These are phyloP conservation scores for Epichloe glyceriae DNA, from an alignment of 2,329 filamentous ascomycete species.

Conservation along the genomic window DNA sequence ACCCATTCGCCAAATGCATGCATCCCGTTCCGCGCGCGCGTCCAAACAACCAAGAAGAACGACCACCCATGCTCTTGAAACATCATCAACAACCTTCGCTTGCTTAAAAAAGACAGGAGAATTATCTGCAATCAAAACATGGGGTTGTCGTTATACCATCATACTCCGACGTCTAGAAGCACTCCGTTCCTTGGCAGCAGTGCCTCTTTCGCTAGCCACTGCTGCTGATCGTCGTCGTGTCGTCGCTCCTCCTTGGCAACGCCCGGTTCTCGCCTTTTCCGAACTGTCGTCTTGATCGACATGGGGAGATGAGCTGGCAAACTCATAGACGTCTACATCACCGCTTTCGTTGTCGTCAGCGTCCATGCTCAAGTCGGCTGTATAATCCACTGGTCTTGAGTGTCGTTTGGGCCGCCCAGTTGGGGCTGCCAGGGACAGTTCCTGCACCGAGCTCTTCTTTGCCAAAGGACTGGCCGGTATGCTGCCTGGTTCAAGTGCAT, in stretches of 20 bases:
- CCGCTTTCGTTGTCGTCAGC: slow-evolving; percentile 6
- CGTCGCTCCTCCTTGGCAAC: slow-evolving; percentile 21
- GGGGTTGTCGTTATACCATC: slow-evolving; percentile 38
- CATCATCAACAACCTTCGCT: slow-evolving; percentile 3
- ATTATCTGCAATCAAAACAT: slow-evolving; percentile 19
- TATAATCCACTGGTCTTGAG: slow-evolving; percentile 11
- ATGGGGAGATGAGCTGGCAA: slow-evolving; percentile 34
- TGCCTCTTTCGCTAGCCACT: slow-evolving; percentile 22
- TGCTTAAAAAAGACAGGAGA: not conserved
- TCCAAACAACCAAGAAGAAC: not conserved
- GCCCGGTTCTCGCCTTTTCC: slow-evolving; percentile 13
- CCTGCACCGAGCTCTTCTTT: slow-evolving; percentile 21
- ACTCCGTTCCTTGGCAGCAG: slow-evolving; percentile 16
- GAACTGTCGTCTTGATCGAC: slow-evolving; percentile 17
- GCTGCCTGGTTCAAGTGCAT: slow-evolving; percentile 10
- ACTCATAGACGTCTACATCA: slow-evolving; percentile 41
- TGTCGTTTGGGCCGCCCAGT: slow-evolving; percentile 29
- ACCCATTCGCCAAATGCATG: slow-evolving; percentile 13
- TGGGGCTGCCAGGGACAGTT: slow-evolving; percentile 20
- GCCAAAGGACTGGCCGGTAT: slow-evolving; percentile 28
- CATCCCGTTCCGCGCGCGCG: slow-evolving; percentile 6
- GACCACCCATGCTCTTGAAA: slow-evolving; percentile 1
- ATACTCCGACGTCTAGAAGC: slow-evolving; percentile 41
- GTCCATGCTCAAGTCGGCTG: slow-evolving; percentile 2
- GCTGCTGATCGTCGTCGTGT: slow-evolving; percentile 28